Evolutionary conservation across 2,329 filamentous ascomycete genomes (phyloP).

Genomic region (Aureobasidium melanogenum): DNA sequence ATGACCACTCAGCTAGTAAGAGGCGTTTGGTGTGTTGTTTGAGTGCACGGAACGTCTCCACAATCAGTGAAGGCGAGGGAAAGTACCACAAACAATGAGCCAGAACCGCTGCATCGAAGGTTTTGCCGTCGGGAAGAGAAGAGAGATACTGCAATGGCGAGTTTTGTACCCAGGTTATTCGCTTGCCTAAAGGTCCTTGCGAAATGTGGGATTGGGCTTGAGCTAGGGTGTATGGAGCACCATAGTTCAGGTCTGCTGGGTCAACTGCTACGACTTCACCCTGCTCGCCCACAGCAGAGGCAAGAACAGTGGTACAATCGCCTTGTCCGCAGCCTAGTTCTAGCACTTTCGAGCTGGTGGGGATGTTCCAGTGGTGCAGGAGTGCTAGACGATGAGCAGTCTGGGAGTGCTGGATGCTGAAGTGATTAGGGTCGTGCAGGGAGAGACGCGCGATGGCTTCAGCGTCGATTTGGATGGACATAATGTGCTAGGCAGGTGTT

Average conservation of each 20-base stretch:
- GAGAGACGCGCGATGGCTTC: not conserved
- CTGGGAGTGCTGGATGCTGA: not conserved
- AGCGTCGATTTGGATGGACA: not conserved
- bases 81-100: conserved; percentile 50
- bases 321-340: conserved; percentile 55
- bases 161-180: conserved; percentile 37
- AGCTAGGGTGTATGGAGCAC: conserved; percentile 40
- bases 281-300: conserved; percentile 35
- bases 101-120: conserved; percentile 40
- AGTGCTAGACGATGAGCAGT: not conserved
- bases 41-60: conserved; percentile 30
- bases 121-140: conserved; percentile 1
- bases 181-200: conserved; percentile 29
- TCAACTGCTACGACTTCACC: conserved; percentile 46
- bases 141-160: conserved; percentile 30
- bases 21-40: conserved; percentile 28
- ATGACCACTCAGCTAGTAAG: conserved; percentile 40
- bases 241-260: conserved; percentile 43
- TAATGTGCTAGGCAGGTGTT: not conserved
- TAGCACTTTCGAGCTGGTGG: conserved; percentile 22
- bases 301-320: conserved; percentile 47
- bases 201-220: conserved; percentile 41
- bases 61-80: conserved; percentile 28
- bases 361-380: not conserved
- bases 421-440: not conserved